Conservation (phyloP, 108 stramenopile genomes). For the Hondaea fermentalgiana region DNA sequence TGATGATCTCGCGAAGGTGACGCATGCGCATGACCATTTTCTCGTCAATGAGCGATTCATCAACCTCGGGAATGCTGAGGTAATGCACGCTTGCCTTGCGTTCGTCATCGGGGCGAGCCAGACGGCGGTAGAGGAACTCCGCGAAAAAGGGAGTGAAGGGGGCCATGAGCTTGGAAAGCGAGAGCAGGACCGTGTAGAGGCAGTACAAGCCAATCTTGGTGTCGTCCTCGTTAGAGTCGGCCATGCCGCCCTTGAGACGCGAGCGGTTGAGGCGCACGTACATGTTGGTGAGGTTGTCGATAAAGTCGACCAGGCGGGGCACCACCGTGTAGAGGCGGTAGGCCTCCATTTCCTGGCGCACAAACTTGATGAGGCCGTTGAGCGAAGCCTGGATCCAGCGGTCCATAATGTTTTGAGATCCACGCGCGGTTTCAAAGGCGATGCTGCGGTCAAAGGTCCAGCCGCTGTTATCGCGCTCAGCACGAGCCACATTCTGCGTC, state of each 20-base stretch:
- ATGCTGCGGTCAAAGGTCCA: constrained; percentile 62
- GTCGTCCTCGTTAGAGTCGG: constrained; percentile 62
- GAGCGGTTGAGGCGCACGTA: constrained; percentile 96
- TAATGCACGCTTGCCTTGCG: constrained; percentile 76
- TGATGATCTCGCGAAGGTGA: constrained; percentile 77
- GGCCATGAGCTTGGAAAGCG: constrained; percentile 86
- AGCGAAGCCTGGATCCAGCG: constrained; percentile 96
- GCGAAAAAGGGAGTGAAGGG: constrained; percentile 99
- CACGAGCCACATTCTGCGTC: constrained; percentile 74
- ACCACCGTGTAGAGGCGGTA: constrained; percentile 98
- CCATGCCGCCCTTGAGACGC: constrained; percentile 82
- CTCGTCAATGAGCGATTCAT: constrained; percentile 69
- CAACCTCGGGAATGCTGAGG: constrained; percentile 70
- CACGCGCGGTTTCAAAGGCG: constrained; percentile 58
- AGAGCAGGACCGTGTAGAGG: constrained; percentile 86
- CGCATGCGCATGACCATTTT: constrained; percentile 79
- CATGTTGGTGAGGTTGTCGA: constrained; percentile 96
- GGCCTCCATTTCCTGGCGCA: constrained; percentile 92
- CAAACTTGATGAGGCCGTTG: constrained; percentile 86
- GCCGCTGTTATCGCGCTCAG: constrained; percentile 46
- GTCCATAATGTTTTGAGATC: constrained; percentile 85
- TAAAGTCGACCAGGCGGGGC: constrained; percentile 86
- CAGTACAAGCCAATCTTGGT: constrained; percentile 70
- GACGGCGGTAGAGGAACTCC: constrained; percentile 91
- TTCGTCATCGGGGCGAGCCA: constrained; percentile 70